Evolutionary conservation across 192 early-diverging fungal species (phyloP), one percentile per base, ranked within the genome.

Genomic region (Glomus cerebriforme): DNA sequence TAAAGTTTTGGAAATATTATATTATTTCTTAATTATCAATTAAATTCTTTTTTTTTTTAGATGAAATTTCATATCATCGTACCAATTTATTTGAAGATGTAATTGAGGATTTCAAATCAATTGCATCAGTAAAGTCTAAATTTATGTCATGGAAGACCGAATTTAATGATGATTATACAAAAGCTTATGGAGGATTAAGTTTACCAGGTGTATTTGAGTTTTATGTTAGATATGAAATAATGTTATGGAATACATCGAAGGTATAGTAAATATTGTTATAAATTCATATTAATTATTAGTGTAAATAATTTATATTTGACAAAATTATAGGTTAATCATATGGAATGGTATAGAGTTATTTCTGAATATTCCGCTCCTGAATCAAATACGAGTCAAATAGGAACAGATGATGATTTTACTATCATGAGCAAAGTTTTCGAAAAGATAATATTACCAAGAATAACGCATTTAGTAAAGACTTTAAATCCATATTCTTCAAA

Each of bases 171-270:
- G 89, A 90, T 67, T 90, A 90, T 75, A 74, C 75, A 49, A 88
- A 88, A 63, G 89, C 89, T 0, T 90, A 86, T 79, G 89, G 89
- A 15, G 86, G 85, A 1, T 79, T 90, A 0, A 82, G 87, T 37
- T 47, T 90, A 79, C 86, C 89, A 1, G 78, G 82, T 8, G 89
- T 87, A 9, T 90, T 90, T 84, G 87, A 88, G 58, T 86, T 90
- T 60, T 88, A 84, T 70, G 73, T 90, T 9, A 84, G 89, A n/a
- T 81, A 82, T 34, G 86, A 90, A 69, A 76, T 87, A 7, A 79
- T 88, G 24, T 75, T 84, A 0, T 90, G 87, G 85, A 82, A 88
- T 77, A 85, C 89, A 8, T 84, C 88, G 37, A 70, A 78, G 54
- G 86, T 85, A 73, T 32, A 35, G 22, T 59, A 75, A 24, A 24